Base-by-base conservation (phyloP, 345 rosid genomes). In the Limnanthes douglasii region DNA sequence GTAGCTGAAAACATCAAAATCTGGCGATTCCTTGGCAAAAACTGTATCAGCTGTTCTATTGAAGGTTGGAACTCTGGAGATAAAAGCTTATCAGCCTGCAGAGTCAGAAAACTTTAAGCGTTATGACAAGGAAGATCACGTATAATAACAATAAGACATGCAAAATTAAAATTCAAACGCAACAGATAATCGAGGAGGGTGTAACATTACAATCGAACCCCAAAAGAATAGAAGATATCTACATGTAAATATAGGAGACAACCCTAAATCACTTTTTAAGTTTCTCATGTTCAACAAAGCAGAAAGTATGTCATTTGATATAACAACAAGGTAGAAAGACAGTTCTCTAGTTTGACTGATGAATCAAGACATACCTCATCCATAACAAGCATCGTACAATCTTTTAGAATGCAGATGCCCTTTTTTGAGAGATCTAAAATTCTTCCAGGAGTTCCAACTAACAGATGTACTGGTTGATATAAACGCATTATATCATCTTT, bases 31-130 rank as follows among this genome's bases (percentile, higher is more conserved):
- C 52, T 28, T 8, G 86, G 81, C 34, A 84, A 72, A 61, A 84
- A 84, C 22, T 72, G 68, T 49, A 84, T 75, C 48, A 84, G 66
- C 59, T 84, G 86, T 68, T 73, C 93, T 29, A 84, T 50, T 9
- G 93, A 84, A 25, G 95, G 93, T 65, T 84, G 95, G 53, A 84
- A 84, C 65, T 84, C 95, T 18, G 75, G 88, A 45, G 95, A 84
- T 57, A 84, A 62, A 45, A 84, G 86, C 58, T 84, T 84, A 46
- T 84, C 95, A 28, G 95, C 95, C 95, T 84, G 70, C 39, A 22
- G 15, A 60, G 29, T 45, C 17, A 65, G 27, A 49, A 40, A 22
- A 12, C 5, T 34, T 43, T 11, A n/a, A 29, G 31, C 11, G 59
- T 63, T 51, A 61, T 58, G 34, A 41, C 6, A 8, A 3, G 6